phyloP scores from a whole-genome alignment of 2,329 filamentous ascomycete genomes.

The Xenoacremonium recifei region DNA sequence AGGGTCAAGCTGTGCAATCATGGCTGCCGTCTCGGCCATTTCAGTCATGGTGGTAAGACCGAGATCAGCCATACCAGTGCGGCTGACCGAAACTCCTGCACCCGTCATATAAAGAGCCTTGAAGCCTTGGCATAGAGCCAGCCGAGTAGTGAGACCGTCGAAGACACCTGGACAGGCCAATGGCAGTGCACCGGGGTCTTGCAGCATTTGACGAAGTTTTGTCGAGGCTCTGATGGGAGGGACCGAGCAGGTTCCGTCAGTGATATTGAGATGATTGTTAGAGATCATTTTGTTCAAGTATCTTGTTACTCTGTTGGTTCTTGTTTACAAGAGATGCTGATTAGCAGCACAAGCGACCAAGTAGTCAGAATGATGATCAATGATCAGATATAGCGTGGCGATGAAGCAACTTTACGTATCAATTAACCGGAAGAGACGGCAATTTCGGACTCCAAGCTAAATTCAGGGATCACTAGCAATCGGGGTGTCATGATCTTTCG shows the following conservation, averaged over 20 bases:
- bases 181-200: neutral
- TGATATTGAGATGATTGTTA: neutral
- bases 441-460: too few species aligned
- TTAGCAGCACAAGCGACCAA: too few species aligned
- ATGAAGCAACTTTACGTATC: too few species aligned
- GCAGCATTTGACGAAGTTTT: neutral
- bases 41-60: slow-evolving; percentile 61
- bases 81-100: slow-evolving; percentile 60
- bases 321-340: too few species aligned
- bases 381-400: too few species aligned
- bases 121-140: slow-evolving; percentile 56
- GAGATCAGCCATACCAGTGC: slow-evolving; percentile 62
- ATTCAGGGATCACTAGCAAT: too few species aligned
- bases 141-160: slow-evolving; percentile 64
- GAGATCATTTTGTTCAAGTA: neutral
- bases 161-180: slow-evolving; percentile 56
- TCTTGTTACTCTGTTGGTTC: too few species aligned
- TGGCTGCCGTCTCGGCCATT: slow-evolving; percentile 61
- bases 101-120: slow-evolving; percentile 52
- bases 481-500: too few species aligned
- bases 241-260: neutral
- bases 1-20: slow-evolving; percentile 61
- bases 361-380: too few species aligned
- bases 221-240: neutral
- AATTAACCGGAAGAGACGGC: too few species aligned